Evolutionary conservation across 2,329 filamentous ascomycete genomes (phyloP).

Genomic region (Scytalidium sp.): DNA sequence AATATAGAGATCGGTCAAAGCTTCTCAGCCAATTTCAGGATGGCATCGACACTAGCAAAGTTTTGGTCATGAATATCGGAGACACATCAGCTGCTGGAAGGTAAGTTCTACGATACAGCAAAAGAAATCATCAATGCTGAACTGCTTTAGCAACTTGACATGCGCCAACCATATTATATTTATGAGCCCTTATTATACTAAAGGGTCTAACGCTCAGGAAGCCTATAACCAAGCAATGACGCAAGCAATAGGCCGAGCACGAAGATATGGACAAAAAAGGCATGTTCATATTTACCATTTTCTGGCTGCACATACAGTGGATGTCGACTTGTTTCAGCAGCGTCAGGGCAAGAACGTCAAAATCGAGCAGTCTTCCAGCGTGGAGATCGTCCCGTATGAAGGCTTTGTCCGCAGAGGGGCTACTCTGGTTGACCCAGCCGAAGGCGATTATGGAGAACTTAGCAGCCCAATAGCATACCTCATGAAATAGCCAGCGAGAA

Average conservation of each 20-base stretch:
- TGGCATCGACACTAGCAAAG: slow-evolving; percentile 35
- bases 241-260: slow-evolving; percentile 60
- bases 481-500: neutral
- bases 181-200: slow-evolving; percentile 49
- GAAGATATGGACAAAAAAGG: slow-evolving; percentile 55
- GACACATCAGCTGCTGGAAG: slow-evolving; percentile 57
- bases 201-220: slow-evolving; percentile 37
- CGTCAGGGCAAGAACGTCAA: slow-evolving; percentile 21
- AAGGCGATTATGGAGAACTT: neutral
- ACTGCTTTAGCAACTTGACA: slow-evolving; percentile 50
- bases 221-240: slow-evolving; percentile 56
- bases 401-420: neutral
- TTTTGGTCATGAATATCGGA: slow-evolving; percentile 55
- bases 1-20: slow-evolving; percentile 19
- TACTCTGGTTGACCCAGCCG: neutral
- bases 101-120: slow-evolving; percentile 38
- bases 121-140: neutral
- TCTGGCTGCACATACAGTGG: slow-evolving; percentile 38
- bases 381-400: neutral
- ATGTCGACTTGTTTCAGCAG: slow-evolving; percentile 40
- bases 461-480: neutral
- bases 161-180: slow-evolving; percentile 65
- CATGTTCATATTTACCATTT: slow-evolving; percentile 55
- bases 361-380: neutral
- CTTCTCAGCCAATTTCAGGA: slow-evolving; percentile 39